A percentile compares a stretch with the other conserved stretches of the same genome.
Conservation (phyloP, 2,329 filamentous ascomycete genomes). For the Chaetomium olivaceum region DNA sequence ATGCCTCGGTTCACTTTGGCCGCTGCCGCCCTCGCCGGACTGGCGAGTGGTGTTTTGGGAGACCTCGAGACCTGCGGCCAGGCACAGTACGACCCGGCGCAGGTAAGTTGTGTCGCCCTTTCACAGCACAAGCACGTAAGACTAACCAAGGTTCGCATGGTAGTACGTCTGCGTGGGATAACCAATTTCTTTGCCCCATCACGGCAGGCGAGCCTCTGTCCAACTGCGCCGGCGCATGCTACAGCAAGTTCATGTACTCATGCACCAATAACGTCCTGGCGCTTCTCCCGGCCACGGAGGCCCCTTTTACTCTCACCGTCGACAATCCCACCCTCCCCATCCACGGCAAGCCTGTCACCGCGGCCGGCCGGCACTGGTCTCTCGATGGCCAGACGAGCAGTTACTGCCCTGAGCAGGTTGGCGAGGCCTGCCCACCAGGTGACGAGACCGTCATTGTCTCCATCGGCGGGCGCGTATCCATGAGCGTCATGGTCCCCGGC, state of each 20-base stretch:
- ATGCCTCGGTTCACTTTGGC: slow-evolving; percentile 28
- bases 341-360: slow-evolving; percentile 37
- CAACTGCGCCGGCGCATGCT: slow-evolving; percentile 41
- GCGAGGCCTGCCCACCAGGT: slow-evolving; percentile 35
- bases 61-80: slow-evolving; percentile 30
- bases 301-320: slow-evolving; percentile 36
- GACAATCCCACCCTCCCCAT: slow-evolving; percentile 37
- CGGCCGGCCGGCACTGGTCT: slow-evolving; percentile 32
- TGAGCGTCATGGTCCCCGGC: slow-evolving; percentile 39
- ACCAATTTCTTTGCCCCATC: slow-evolving; percentile 39
- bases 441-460: slow-evolving; percentile 34
- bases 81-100: slow-evolving; percentile 32
- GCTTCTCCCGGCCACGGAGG: slow-evolving; percentile 30
- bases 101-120: slow-evolving; percentile 22
- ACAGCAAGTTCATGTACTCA: slow-evolving; percentile 40
- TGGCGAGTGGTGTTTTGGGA: slow-evolving; percentile 21
- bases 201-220: slow-evolving; percentile 39
- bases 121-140: background rate
- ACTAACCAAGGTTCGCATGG: slow-evolving; percentile 5
- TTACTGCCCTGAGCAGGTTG: slow-evolving; percentile 37
- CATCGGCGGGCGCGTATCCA: slow-evolving; percentile 25
- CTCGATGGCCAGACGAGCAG: slow-evolving; percentile 36
- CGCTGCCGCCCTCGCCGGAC: slow-evolving; percentile 23
- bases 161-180: slow-evolving; percentile 39
- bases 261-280: slow-evolving; percentile 35